Evolutionary conservation across 257 asterid genomes (phyloP).

Genomic region (Cynanchum wilfordii): DNA sequence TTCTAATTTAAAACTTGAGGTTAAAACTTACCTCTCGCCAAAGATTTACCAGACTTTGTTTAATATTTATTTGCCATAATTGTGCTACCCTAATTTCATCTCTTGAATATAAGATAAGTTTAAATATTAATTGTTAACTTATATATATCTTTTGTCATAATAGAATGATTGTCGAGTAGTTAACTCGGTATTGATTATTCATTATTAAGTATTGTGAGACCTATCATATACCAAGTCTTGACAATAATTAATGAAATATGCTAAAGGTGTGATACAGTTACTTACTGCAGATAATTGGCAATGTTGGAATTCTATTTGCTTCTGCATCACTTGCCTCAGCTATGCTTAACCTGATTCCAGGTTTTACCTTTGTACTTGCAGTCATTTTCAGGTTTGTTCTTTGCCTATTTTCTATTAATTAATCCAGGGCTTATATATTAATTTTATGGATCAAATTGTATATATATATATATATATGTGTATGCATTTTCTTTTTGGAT

Average conservation of each 20-base stretch:
- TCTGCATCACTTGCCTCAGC: slow-evolving; percentile 53
- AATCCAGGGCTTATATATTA: not conserved
- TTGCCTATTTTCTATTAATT: not conserved
- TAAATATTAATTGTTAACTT: no score
- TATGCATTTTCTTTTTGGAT: not conserved
- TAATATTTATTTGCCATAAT: no score
- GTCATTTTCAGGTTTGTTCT: slow-evolving; percentile 44
- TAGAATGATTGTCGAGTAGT: no score
- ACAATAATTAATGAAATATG: not conserved
- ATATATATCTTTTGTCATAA: no score
- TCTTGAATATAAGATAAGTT: no score
- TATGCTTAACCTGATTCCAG: slow-evolving; percentile 59
- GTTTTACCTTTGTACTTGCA: slow-evolving; percentile 55
- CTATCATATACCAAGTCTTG: no score
- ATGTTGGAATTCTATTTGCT: slow-evolving; percentile 42
- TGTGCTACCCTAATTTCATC: no score
- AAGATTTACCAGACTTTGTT: no score
- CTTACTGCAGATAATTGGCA: slow-evolving; percentile 51
- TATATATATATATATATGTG: no score
- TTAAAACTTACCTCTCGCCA: not conserved
- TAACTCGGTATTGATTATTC: no score
- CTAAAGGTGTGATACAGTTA: slow-evolving; percentile 27
- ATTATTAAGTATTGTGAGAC: no score
- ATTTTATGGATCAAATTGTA: not conserved
- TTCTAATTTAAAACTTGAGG: no score